Evolutionary conservation across 2,329 filamentous ascomycete genomes (phyloP), one percentile per base, ranked within the genome.

Genomic region (Pseudocercospora pini-densiflorae): DNA sequence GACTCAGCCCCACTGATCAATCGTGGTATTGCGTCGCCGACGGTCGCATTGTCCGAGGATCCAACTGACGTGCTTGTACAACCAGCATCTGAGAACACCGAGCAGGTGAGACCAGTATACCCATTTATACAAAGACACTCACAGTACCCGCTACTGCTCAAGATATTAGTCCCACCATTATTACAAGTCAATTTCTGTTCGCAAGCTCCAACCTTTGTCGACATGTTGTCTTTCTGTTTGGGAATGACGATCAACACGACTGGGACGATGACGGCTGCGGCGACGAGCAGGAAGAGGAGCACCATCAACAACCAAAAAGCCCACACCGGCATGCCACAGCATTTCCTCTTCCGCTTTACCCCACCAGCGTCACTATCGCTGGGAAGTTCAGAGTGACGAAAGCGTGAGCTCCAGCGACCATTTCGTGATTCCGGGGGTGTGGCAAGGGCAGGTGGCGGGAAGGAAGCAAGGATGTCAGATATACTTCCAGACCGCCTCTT

Each of bases 121-220:
- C 94, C 93, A 73, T 95, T 93, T 23, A 90, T 88, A 79, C 94
- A 99, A 51, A 97, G 88, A 77, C 94, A 99, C 12, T 90, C 90
- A 80, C 94, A 98, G 21, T 86, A 82, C 3, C 76, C 77, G 54
- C 71, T 69, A 64, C 87, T 83, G 16, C 86, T 87, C 21, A 93
- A 79, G 16, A 94, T 86, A 63, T 89, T 93, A 19, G 89, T 89
- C 29, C 94, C 94, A 9, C 92, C 93, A 70, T 98, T 97, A 61
- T 86, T 81, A 75, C 94, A 97, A 0, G 83, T 84, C 14, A 90
- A 80, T 31, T 85, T 84, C 45, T 82, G 79, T 70, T 87, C 83
- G 77, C 93, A 97, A 67, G 84, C 76, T 6, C 81, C 77, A 23
- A 74, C 65, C 54, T 69, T 62, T 84, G 74, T 66, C 33, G 79